Evolutionary conservation across 2,329 filamentous ascomycete species (phyloP), one percentile per base, ranked within the genome.

Genomic region (Pyrenochaeta sp.): DNA sequence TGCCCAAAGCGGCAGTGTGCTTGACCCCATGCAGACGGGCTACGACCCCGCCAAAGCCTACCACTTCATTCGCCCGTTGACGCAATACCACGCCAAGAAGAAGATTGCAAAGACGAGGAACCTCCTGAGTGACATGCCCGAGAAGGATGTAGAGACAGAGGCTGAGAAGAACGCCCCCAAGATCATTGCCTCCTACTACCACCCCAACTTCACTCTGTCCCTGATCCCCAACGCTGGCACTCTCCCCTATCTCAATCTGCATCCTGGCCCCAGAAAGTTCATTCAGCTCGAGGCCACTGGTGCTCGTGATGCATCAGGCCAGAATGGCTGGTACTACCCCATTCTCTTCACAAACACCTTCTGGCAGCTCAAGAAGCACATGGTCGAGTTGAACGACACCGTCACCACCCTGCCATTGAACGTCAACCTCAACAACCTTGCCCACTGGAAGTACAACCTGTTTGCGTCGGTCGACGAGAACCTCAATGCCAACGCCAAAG

Each of bases 271-370:
- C 42, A 84, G 87, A 38, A 86, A 90, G 62, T 94, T 88, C 67
- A 76, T 96, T 24, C 85, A 85, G 31, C 80, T 96, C 21, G 94
- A 97, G 69, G 72, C 82, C 2, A 91, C 85, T 2, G 89, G 88
- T 32, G 89, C 90, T 30, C 85, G 94, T 48, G 94, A 99, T 69
- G 84, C 80, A 2, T 85, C 84, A 10, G 94, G 94, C 24, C 83
- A 92, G 72, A 90, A 97, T 72, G 87, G 87, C 49, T 99, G 92
- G 92, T 99, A 97, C 68, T 85, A 88, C 66, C 94, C 94, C 4
- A 83, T 96, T 30, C 75, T 97, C 26, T 99, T 90, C 68, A 78
- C 94, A 67, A 99, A 99, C 74, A 95, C 88, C 3, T 99, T 99
- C 74, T 99, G 94, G 94, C 93, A 97, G 73, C 80, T 99, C 53